These are phyloP conservation scores for Fusarium sp. DNA, from an alignment of 2,329 filamentous ascomycete genomes.

Conservation along the genomic window DNA sequence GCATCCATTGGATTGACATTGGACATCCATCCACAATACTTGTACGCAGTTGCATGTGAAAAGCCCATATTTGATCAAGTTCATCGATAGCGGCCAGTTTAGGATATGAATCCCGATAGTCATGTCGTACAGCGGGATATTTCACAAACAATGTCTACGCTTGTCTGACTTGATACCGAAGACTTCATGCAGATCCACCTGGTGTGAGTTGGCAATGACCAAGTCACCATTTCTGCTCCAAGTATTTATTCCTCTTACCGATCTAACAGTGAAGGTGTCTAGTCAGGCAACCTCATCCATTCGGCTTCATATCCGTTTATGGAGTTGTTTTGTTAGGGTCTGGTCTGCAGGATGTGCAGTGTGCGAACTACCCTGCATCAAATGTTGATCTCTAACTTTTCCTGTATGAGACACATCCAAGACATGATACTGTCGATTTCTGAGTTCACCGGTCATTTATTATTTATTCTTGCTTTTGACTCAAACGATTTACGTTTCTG, in stretches of 20 bases:
- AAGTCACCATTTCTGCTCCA: neutral
- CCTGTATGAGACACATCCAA: neutral
- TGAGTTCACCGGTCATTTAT: neutral
- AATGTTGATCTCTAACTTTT: neutral
- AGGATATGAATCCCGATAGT: neutral
- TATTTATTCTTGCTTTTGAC: neutral
- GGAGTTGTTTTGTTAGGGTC: neutral
- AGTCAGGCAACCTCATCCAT: neutral
- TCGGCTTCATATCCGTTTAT: neutral
- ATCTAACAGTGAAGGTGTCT: neutral
- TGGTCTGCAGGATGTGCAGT: slow-evolving; percentile 4
- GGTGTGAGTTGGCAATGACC: neutral
- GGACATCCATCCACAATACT: neutral
- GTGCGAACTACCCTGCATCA: slow-evolving; percentile 29
- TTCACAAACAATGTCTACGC: neutral
- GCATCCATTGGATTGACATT: neutral
- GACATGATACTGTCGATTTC: neutral
- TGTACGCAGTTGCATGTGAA: slow-evolving; percentile 4
- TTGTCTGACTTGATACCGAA: neutral
- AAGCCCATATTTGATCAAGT: neutral
- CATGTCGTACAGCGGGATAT: neutral
- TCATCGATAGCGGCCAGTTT: neutral
- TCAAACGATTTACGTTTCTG: neutral
- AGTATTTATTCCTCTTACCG: neutral
- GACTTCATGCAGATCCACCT: neutral